These are phyloP conservation scores for Chlorella sorokiniana DNA, from an alignment of 139 green algal genomes.

Conservation along the genomic window DNA sequence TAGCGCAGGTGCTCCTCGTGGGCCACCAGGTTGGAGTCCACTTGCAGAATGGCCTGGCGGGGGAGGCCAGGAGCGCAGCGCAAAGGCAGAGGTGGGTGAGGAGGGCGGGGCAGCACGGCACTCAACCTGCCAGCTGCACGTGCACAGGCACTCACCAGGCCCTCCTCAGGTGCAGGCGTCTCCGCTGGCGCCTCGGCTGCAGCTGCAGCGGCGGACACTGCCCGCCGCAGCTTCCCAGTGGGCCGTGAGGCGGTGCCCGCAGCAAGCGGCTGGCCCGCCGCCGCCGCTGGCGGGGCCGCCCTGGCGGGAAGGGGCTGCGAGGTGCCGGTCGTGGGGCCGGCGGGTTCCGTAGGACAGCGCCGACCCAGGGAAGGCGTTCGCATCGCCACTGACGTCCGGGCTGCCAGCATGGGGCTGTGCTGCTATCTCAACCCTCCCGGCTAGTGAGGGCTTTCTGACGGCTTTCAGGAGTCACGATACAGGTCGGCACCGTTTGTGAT, in stretches of 20 bases:
- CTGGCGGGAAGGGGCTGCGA: no score
- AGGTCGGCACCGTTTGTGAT: no score
- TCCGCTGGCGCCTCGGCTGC: background rate
- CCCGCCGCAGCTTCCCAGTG: background rate
- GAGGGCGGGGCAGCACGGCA: background rate
- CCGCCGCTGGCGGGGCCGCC: background rate
- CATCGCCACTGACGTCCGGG: background rate
- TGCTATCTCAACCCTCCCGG: no score
- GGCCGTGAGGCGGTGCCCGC: background rate
- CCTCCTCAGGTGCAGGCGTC: background rate
- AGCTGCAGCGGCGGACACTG: background rate
- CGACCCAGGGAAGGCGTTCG: background rate
- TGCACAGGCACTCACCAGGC: background rate
- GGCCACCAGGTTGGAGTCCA: slow-evolving; percentile 65
- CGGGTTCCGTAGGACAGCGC: background rate
- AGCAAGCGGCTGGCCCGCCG: background rate
- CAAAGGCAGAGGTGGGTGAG: background rate
- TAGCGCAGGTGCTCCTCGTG: slow-evolving; percentile 85
- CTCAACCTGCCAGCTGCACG: background rate
- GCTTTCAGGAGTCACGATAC: no score
- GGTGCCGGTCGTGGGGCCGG: background rate
- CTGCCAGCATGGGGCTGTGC: slow-evolving; percentile 7
- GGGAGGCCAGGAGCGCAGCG: no score
- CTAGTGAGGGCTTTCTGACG: no score
- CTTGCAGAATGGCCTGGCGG: slow-evolving; percentile 8